These are phyloP conservation scores for Cystofilobasidium ferigula DNA, from an alignment of 768 basidiomycete species.

Conservation along the genomic window DNA sequence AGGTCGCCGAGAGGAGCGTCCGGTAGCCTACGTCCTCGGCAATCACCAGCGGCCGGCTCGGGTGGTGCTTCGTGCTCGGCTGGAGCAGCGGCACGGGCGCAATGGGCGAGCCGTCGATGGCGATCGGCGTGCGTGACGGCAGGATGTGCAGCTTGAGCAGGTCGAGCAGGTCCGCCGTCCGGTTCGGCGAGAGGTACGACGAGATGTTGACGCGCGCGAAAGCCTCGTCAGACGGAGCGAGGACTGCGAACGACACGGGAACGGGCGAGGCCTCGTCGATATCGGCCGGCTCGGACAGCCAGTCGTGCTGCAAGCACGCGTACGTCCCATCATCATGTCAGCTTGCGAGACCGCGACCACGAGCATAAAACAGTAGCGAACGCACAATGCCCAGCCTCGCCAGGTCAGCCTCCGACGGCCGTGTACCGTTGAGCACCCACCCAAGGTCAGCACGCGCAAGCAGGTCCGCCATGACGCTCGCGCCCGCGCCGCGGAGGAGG, in stretches of 20 bases:
- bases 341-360: background rate
- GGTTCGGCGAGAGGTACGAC: slow-evolving; percentile 33
- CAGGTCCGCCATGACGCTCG: slow-evolving; percentile 64
- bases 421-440: slow-evolving; percentile 74
- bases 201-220: slow-evolving; percentile 82
- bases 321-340: background rate
- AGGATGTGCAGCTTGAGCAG: slow-evolving; percentile 41
- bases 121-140: slow-evolving; percentile 28
- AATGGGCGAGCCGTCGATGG: slow-evolving; percentile 7
- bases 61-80: slow-evolving; percentile 43
- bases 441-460: slow-evolving; percentile 73
- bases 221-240: slow-evolving; percentile 84
- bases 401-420: slow-evolving; percentile 31
- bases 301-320: background rate
- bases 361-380: background rate
- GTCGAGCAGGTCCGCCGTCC: slow-evolving; percentile 31
- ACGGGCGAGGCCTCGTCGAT: background rate
- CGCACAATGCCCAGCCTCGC: slow-evolving; percentile 23
- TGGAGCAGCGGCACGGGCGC: slow-evolving; percentile 23
- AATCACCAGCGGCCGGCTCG: slow-evolving; percentile 55
- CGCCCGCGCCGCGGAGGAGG: slow-evolving; percentile 76
- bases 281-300: background rate
- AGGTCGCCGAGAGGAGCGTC: slow-evolving; percentile 51
- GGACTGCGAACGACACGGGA: slow-evolving; percentile 58
- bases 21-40: slow-evolving; percentile 61